A percentile compares a stretch with the other conserved stretches of the same genome.
These are phyloP conservation scores for Mycena crocata DNA, from an alignment of 768 basidiomycete species.

Conservation along the genomic window DNA sequence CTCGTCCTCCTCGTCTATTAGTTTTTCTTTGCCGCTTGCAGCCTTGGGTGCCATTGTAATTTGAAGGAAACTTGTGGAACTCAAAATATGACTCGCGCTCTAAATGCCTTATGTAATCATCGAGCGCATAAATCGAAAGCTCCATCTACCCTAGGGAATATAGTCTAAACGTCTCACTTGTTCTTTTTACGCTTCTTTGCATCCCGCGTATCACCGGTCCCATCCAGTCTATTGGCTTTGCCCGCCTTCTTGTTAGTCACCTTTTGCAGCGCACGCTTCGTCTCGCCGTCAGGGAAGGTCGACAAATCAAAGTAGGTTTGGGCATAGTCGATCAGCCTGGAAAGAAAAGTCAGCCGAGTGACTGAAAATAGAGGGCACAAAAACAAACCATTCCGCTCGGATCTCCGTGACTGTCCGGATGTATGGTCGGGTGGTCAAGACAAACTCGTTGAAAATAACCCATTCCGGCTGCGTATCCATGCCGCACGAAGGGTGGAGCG, in stretches of 20 bases:
- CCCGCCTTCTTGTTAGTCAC: constrained; percentile 65
- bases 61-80: background rate
- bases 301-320: constrained; percentile 75
- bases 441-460: constrained; percentile 96
- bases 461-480: constrained; percentile 90
- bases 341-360: background rate
- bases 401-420: constrained; percentile 94
- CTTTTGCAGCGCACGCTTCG: constrained; percentile 72
- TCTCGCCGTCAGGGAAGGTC: constrained; percentile 76
- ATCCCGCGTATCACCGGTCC: constrained; percentile 41
- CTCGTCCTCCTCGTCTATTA: constrained; percentile 81
- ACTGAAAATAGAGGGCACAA: background rate
- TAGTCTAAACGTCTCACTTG: constrained; percentile 17
- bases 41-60: constrained; percentile 76
- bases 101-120: background rate
- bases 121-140: background rate
- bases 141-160: background rate
- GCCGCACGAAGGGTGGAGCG: constrained; percentile 88
- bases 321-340: constrained; percentile 74
- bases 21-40: constrained; percentile 68
- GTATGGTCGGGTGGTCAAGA: constrained; percentile 87
- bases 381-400: constrained; percentile 84
- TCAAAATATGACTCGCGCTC: background rate
- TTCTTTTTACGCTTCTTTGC: constrained; percentile 50
- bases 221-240: constrained; percentile 43